Base-by-base conservation (phyloP, 192 early-diverging fungal genomes). In the Coemansia aciculifera region DNA sequence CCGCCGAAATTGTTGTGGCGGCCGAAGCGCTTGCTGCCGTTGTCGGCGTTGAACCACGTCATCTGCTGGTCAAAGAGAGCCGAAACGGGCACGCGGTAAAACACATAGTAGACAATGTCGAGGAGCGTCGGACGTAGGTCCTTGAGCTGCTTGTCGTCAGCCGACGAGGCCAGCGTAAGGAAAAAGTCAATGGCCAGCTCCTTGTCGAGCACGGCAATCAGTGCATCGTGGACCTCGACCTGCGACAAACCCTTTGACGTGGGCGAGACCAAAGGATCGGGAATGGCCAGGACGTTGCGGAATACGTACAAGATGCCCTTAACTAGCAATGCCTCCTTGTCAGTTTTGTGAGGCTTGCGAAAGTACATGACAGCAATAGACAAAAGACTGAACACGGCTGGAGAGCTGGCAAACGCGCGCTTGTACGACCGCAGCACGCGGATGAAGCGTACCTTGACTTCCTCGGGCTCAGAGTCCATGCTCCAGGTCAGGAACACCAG, bases 401-500 rank as follows among this genome's bases (percentile, higher is more conserved):
- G 66, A 31, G 38, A 44, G 21, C 63, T 68, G 46, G 83, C 69
- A 67, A 95, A 92, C 9, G 87, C 86, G 23, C 81, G 77, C 62
- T 98, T 98, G 78, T 94, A 93, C n/a, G 66, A 73, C 23, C 85
- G 79, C 52, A 92, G 72, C 38, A 87, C 73, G 31, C 86, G 76
- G 24, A 86, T 79, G 34, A 89, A 85, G 12, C 73, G 67, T 42
- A 63, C 51, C 63, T 69, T 64, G 40, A 75, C 76, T 7, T 83
- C 80, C 3, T 71, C 72, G 0, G 81, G 76, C 34, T 85, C 82
- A 24, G 83, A 73, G 49, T 87, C 86, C 51, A 92, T 75, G 59
- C 90, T 89, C 95, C 93, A 95, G 0, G 95, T 98, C 84, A 96
- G 79, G 0, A 93, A 92, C 32, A 95, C 93, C 42, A 98, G 83